A percentile compares a stretch with the other conserved stretches of the same genome.
These are phyloP conservation scores for Triticum timopheevii DNA, from an alignment of 176 grass and related monocot species.

Conservation along the genomic window DNA sequence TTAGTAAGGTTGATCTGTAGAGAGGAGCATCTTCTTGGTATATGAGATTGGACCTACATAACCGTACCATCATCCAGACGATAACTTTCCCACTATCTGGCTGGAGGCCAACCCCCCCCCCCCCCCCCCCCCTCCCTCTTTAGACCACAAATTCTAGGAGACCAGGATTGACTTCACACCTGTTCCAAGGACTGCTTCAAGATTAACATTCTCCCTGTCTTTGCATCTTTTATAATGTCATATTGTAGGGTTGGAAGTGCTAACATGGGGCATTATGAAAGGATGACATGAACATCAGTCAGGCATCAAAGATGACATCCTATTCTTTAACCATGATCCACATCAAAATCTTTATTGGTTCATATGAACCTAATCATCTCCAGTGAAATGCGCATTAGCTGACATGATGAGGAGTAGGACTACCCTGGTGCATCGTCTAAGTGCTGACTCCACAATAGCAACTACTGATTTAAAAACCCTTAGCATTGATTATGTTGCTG, in stretches of 20 bases:
- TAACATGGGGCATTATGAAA: background rate
- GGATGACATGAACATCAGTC: slow-evolving; percentile 22
- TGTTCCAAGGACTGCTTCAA: background rate
- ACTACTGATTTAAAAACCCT: slow-evolving; percentile 26
- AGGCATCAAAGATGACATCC: background rate
- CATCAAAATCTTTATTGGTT: background rate
- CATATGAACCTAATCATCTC: slow-evolving; percentile 8
- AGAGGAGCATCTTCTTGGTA: slow-evolving; percentile 2
- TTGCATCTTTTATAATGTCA: background rate
- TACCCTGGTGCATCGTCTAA: slow-evolving; percentile 22
- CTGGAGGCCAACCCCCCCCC: background rate
- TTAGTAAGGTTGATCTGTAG: background rate
- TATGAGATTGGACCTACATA: background rate
- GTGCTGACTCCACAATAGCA: slow-evolving; percentile 49
- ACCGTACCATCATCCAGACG: background rate
- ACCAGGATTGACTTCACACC: slow-evolving; percentile 17
- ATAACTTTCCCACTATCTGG: slow-evolving; percentile 22
- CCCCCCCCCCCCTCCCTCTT: background rate
- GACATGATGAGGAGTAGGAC: slow-evolving; percentile 32
- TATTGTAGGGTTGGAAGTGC: slow-evolving; percentile 2
- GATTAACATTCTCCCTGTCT: background rate
- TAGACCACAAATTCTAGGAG: background rate
- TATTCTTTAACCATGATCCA: background rate
- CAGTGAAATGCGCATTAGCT: slow-evolving; percentile 33
- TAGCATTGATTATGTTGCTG: background rate